Conservation (phyloP, 176 grass and related monocot genomes). For the Oropetium thomaeum region DNA sequence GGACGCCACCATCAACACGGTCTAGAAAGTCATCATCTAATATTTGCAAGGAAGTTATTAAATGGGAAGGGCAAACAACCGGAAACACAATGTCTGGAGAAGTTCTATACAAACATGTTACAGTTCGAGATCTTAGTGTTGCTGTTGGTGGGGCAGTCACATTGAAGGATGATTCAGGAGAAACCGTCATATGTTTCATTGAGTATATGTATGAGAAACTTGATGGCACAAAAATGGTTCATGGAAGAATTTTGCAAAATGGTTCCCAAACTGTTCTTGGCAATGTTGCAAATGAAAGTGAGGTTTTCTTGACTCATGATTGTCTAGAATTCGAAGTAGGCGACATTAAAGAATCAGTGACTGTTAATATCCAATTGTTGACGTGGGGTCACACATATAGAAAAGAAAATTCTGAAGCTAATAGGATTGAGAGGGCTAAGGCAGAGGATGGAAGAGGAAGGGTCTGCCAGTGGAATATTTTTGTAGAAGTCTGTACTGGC, state of each 20-base stretch:
- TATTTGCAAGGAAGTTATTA: conserved; percentile 42
- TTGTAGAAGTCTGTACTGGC: conserved; percentile 87
- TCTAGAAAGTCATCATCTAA: neutral
- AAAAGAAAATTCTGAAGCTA: conserved; percentile 69
- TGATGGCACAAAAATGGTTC: conserved; percentile 69
- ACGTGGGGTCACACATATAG: conserved; percentile 87
- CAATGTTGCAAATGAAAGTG: conserved; percentile 93
- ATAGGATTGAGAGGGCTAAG: conserved; percentile 58
- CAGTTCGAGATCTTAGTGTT: conserved; percentile 54
- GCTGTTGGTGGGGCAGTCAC: conserved; percentile 43
- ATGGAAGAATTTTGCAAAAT: conserved; percentile 72
- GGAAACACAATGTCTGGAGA: conserved; percentile 61
- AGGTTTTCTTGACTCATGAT: conserved; percentile 85
- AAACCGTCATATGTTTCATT: conserved; percentile 62
- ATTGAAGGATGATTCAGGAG: conserved; percentile 71
- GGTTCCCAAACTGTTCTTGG: conserved; percentile 81
- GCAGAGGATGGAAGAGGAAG: conserved; percentile 83
- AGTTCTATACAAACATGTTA: conserved; percentile 48
- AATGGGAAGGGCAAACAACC: conserved; percentile 56
- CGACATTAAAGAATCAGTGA: conserved; percentile 66
- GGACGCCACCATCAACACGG: conserved; percentile 28
- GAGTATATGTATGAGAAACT: conserved; percentile 89
- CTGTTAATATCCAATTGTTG: conserved; percentile 60
- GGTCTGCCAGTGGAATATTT: conserved; percentile 74
- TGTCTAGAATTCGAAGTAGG: conserved; percentile 87